Evolutionary conservation across 2,329 filamentous ascomycete species (phyloP), one percentile per base, ranked within the genome.

Genomic region (Ophiosphaerella narmari): DNA sequence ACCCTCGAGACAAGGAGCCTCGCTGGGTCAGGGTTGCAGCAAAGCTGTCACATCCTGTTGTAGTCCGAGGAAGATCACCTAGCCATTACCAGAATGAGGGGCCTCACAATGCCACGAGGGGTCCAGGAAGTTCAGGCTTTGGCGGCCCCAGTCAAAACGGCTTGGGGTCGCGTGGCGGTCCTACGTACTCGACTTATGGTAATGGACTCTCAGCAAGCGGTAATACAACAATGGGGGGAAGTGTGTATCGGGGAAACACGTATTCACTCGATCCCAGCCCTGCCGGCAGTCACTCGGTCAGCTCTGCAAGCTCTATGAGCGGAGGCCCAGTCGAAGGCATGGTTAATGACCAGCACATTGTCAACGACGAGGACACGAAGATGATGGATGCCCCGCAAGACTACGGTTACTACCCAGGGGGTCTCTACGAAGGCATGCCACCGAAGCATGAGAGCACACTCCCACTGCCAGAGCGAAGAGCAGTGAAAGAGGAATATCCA

Each of bases 111-210:
- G 54, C 70, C 18, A 65, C 66, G 39, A 63, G 71, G 49, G 72
- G 73, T 33, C 64, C 62, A 29, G 63, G 68, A 21, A 67, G 70
- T 34, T 58, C 63, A 18, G 67, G 67, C 23, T 55, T 68, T 32
- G 66, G 68, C 26, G 65, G 65, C 14, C 43, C 60, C 24, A 66
- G 70, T 5, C 66, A 65, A 42, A 64, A 86, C 62, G 90, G 87
- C 63, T 87, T 88, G 48, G 87, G 88, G 12, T 85, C 86, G 0
- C 83, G 85, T 33, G 83, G 86, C 57, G 81, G 85, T 37, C 68
- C 73, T 52, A 67, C 73, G 29, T 76, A 74, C 40, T 46, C 55
- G 13, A 46, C 52, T 33, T 71, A 73, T 59, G 48, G 65, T 41
- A 72, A 65, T 43, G 66, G 68, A 24, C 54, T 73, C 12, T 65